These are phyloP conservation scores for Phaeosphaeriaceae sp. DNA, from an alignment of 2,329 filamentous ascomycete genomes.

Conservation along the genomic window DNA sequence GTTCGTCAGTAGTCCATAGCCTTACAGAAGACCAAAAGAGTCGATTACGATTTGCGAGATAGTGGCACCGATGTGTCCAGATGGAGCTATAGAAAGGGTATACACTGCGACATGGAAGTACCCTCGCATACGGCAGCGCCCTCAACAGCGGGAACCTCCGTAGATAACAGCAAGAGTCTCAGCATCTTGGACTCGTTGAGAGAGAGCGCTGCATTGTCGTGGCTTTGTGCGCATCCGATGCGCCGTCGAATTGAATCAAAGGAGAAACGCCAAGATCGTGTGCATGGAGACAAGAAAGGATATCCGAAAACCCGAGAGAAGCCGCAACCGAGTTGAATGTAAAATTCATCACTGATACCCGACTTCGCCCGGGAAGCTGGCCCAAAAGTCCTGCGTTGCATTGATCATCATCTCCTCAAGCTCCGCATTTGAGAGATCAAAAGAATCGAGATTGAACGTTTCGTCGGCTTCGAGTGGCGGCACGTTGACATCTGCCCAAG, in stretches of 20 bases:
- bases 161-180: background rate
- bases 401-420: conserved; percentile 49
- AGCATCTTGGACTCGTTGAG: background rate
- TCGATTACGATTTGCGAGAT: background rate
- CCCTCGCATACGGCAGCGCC: background rate
- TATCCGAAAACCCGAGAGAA: background rate
- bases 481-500: conserved; percentile 35
- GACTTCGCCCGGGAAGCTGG: conserved; percentile 47
- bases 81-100: background rate
- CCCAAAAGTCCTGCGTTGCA: conserved; percentile 51
- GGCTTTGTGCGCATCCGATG: background rate
- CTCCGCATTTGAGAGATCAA: conserved; percentile 45
- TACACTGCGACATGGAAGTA: background rate
- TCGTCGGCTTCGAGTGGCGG: conserved; percentile 42
- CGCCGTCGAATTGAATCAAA: background rate
- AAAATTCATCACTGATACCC: conserved; percentile 24
- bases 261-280: background rate
- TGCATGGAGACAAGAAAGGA: too few species aligned
- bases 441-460: conserved; percentile 39
- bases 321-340: background rate
- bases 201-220: background rate
- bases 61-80: background rate
- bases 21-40: background rate
- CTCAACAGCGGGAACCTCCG: too few species aligned
- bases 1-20: background rate